Evolutionary conservation across 306 rosid species (phyloP).

Genomic region (Lathyrus tuberosus): DNA sequence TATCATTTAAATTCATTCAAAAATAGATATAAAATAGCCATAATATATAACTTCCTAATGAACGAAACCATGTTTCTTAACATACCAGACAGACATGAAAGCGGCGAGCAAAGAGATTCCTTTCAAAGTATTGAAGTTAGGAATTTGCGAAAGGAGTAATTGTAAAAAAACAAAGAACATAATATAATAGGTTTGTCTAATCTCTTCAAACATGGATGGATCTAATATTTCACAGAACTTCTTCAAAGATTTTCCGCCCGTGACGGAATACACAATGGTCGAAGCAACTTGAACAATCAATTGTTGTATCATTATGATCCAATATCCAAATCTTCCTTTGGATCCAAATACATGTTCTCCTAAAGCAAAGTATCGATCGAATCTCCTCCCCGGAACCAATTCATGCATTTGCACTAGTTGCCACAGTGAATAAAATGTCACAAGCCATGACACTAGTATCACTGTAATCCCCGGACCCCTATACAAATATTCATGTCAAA

Average conservation of each 20-base stretch:
- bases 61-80: too few relatives aligned
- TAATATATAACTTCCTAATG: too few relatives aligned
- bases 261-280: slow-evolving; percentile 61
- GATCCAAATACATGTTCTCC: slow-evolving; percentile 59
- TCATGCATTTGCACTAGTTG: slow-evolving; percentile 65
- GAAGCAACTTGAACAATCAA: slow-evolving; percentile 60
- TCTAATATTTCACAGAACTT: slow-evolving; percentile 42
- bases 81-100: slow-evolving; percentile 58
- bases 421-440: slow-evolving; percentile 72
- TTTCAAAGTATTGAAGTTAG: slow-evolving; percentile 65
- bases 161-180: slow-evolving; percentile 46
- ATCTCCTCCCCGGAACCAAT: slow-evolving; percentile 52
- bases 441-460: slow-evolving; percentile 54
- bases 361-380: slow-evolving; percentile 60
- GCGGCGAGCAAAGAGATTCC: slow-evolving; percentile 61
- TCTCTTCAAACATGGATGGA: background rate
- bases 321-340: slow-evolving; percentile 41
- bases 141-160: slow-evolving; percentile 59
- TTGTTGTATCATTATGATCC: slow-evolving; percentile 64
- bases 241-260: slow-evolving; percentile 74
- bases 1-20: background rate
- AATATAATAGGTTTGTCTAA: slow-evolving; percentile 56
- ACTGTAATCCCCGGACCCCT: slow-evolving; percentile 53
- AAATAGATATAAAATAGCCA: too few relatives aligned
- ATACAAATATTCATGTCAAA: background rate